Evolutionary conservation across 805 yeast genomes (phyloP).

Genomic region (Teunomyces kruisii): DNA sequence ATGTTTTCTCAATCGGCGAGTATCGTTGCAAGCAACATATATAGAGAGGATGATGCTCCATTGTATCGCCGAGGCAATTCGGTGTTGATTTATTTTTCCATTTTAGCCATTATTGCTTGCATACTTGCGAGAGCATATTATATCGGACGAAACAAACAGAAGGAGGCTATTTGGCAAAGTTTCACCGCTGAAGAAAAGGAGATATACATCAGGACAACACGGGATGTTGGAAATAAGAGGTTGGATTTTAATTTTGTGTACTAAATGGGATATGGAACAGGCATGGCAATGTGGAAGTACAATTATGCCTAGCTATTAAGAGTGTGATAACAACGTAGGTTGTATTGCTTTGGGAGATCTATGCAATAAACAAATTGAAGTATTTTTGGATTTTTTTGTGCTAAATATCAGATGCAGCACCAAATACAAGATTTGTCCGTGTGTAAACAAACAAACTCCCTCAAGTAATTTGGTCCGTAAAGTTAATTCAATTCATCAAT

Average conservation of each 20-base stretch:
- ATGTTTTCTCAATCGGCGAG: conserved; percentile 61
- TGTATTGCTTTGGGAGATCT: no score
- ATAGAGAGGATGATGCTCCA: conserved; percentile 58
- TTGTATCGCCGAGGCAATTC: conserved; percentile 57
- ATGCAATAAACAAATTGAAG: no score
- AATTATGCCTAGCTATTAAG: no score
- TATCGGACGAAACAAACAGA: conserved; percentile 39
- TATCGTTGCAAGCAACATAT: conserved; percentile 56
- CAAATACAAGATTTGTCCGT: no score
- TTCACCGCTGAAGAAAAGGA: conserved; percentile 50
- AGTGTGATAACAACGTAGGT: no score
- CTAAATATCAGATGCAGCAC: no score
- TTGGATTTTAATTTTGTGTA: conserved; percentile 47
- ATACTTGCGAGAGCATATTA: conserved; percentile 37
- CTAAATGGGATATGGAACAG: conserved; percentile 6
- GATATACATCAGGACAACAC: conserved; percentile 46
- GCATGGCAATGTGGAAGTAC: no score
- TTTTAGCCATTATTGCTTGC: conserved; percentile 29
- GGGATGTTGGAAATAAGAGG: conserved; percentile 57
- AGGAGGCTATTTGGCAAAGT: conserved; percentile 50
- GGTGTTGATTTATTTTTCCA: conserved; percentile 35
- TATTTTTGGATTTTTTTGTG: no score
- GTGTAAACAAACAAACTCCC: no score
- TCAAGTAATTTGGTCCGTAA: no score
- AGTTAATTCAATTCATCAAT: no score